Evolutionary conservation across 2,329 filamentous ascomycete species (phyloP), one percentile per base, ranked within the genome.

Genomic region (Fusarium nelsonii): DNA sequence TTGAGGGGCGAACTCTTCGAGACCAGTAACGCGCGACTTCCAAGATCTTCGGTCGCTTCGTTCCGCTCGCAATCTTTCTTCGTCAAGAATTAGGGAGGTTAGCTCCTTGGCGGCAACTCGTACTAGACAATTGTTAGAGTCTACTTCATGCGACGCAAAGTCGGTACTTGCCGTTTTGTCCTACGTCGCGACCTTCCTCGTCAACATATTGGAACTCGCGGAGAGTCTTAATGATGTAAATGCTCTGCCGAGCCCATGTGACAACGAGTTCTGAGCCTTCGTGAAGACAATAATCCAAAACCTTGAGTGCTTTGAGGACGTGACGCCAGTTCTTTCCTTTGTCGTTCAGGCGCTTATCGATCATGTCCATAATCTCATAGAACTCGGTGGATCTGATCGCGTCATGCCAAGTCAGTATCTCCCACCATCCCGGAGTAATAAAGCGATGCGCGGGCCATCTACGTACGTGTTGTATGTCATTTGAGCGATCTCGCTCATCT

Each of bases 241-340:
- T 91, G 79, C 97, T 98, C 84, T 98, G 97, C 76, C 94, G 91
- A 69, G 94, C 94, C 96, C 96, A 99, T 6, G 95, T 97, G 51
- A 99, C 96, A 34, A 97, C 93, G 69, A 97, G 84, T 81, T 98
- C 96, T 1, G 94, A 97, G 48, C 96, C 96, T 80, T 99, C 96
- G 79, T 99, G 96, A 59, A 99, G 85, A 81, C 94, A 97, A 81
- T 99, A 99, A 81, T 99, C 96, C 60, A 98, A 87, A 54, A 99
- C 96, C 80, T 99, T 99, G 73, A 99, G 85, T 41, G 96, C 97
- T 82, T 99, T 99, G 63, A 99, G 84, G 14, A 99, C 96, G 79
- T 99, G 96, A 75, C 96, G 91, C 96, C 96, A 99, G 80, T 99
- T 99, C 86, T 98, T 99, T 77, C 96, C 96, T 82, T 99, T 98